Base-by-base conservation (phyloP, 2,329 filamentous ascomycete species). In the Nigrospora oryzae region DNA sequence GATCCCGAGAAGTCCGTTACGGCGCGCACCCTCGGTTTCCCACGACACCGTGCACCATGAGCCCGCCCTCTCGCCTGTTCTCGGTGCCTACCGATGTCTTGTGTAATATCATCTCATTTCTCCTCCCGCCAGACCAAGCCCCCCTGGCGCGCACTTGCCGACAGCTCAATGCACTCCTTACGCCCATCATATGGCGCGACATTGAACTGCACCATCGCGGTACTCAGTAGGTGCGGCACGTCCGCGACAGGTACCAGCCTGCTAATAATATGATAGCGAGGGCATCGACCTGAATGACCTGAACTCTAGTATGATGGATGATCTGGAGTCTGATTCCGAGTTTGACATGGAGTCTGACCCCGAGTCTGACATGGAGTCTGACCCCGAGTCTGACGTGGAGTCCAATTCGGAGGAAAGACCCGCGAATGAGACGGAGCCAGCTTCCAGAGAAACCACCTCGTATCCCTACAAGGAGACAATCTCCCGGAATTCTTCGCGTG, bases 141-240 rank as follows among this genome's bases (percentile, higher is more conserved):
- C 17, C 38, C 15, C 40, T 47, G 10, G 38, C 32, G 15, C 42
- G 46, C 5, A 47, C 46, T 15, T 45, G 46, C 34, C 40, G 42
- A 17, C 4, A 19, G 11, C 38, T 47, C 23, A 44, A 47, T 23
- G 16, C 5, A 10, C 17, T 38, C 12, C 38, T 47, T 7, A 47
- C 46, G 3, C 42, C 46, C 4, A 34, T 39, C 14, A 13, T 45
- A 5, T 47, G 46, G 46, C n/a, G 30, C 30, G 38, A 44, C 5
- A 14, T 47, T 6, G 46, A 47, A 23, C 34, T 44, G 4, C 46
- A 44, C 23, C 36, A 44, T 12, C 32, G 42, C 16, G 38, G 38
- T 13, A 44, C 42, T 3, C 46, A 44, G 23, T 28, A 28, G 23
- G 23, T 28, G 23, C 23, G 23, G 5, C 23, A 28, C 10, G 10